Base-by-base conservation (phyloP, 768 basidiomycete genomes). In the Pleurotus cornucopiae region DNA sequence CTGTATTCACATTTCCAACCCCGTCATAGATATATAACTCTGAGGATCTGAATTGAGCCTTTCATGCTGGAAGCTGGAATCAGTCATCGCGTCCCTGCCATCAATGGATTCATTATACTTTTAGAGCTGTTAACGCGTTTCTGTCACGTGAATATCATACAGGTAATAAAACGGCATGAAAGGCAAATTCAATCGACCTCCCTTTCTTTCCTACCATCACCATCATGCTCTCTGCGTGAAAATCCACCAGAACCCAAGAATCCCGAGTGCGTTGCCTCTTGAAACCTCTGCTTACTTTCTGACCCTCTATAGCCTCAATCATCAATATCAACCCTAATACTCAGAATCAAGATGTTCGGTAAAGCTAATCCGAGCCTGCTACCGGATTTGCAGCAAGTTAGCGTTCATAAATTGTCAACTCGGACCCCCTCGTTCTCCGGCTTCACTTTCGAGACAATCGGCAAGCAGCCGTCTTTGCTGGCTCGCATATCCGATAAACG, bases 391-490 rank as follows among this genome's bases (percentile, higher is more conserved):
- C 41, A n/a, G n/a, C 14, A 16, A n/a, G n/a, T 44, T 6, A n/a
- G 20, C n/a, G 6, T 21, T 7, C n/a, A n/a, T 51, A 12, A 18
- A 20, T 20, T 18, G 18, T 3, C 39, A 4, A 39, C 64, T 73
- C 75, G 60, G 9, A 74, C 80, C 3, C 71, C 65, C n/a, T 48
- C 59, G 43, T 75, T 82, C 55, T 59, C 73, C n/a, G 64, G 70
- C 53, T 74, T 85, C 63, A 71, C 69, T 23, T 86, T 85, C 63
- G 66, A 60, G 9, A 75, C 67, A 3, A 86, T 87, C 40, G 84
- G 84, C 25, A 76, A 80, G 62, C 67, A 71, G 57, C 83, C 84
- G 0, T 67, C 71, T 12, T 69, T 86, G 16, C 71, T 86, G 23
- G 75, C 72, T 58, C 80, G 85, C 20, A 70, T 86, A 37, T 73